Evolutionary conservation across 805 yeast genomes (phyloP).

Genomic region (Myxozyma nipponensis): DNA sequence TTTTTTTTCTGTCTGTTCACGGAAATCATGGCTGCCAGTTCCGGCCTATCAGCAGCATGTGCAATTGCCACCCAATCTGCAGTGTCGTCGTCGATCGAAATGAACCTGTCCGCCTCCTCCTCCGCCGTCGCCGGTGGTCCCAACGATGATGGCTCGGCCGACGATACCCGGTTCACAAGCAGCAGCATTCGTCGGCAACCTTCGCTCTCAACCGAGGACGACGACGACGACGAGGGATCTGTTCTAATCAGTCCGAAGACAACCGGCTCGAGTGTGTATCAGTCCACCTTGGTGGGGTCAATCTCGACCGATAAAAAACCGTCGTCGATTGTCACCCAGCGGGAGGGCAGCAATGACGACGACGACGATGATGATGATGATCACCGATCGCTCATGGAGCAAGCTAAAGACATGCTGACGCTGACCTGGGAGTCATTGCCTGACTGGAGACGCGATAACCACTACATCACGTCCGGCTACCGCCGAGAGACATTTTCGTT

Average conservation of each 20-base stretch:
- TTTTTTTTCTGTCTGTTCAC: not conserved
- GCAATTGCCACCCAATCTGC: not conserved
- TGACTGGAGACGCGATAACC: constrained; percentile 73
- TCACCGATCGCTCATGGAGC: not conserved
- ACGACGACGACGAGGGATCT: not conserved
- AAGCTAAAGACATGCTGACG: constrained; percentile 29
- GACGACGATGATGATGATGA: not conserved
- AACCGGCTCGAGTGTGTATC: not conserved
- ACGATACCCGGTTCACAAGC: too few relatives aligned
- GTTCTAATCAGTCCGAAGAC: not conserved
- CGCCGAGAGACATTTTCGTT: constrained; percentile 54
- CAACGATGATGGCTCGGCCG: not conserved
- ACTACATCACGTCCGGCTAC: constrained; percentile 60
- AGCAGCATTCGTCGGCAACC: not conserved
- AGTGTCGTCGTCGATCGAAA: not conserved
- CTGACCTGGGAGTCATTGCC: constrained; percentile 54
- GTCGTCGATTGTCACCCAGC: too few relatives aligned
- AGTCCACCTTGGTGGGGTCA: too few relatives aligned
- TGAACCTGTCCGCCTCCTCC: too few relatives aligned
- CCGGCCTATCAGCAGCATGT: not conserved
- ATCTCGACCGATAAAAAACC: too few relatives aligned
- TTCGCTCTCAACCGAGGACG: not conserved
- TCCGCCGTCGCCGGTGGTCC: too few relatives aligned
- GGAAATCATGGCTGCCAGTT: not conserved
- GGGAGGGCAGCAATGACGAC: too few relatives aligned